Conservation (phyloP, 345 rosid genomes). For the Ceriops zippeliana region DNA sequence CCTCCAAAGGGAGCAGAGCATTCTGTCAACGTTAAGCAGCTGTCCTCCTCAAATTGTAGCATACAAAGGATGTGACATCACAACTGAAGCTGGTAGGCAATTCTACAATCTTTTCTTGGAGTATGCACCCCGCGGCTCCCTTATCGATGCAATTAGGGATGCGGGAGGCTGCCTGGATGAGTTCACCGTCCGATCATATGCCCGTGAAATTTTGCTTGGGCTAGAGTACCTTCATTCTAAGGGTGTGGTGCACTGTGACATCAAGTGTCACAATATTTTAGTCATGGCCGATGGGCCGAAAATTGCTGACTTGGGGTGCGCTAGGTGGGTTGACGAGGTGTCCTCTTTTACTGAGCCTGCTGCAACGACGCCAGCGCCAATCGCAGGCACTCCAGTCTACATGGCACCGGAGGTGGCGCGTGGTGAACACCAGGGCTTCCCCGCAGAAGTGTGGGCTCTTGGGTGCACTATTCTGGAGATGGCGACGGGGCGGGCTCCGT, state of each 20-base stretch:
- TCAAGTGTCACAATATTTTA: conserved; percentile 54
- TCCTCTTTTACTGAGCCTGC: not conserved
- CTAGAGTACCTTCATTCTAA: conserved; percentile 48
- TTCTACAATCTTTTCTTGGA: conserved; percentile 63
- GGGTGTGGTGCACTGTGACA: conserved; percentile 74
- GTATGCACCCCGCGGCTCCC: conserved; percentile 59
- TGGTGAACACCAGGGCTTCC: conserved; percentile 44
- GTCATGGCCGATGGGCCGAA: conserved; percentile 35
- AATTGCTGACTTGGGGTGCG: conserved; percentile 66
- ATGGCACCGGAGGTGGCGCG: conserved; percentile 78
- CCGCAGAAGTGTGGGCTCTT: conserved; percentile 61
- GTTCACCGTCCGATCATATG: conserved; percentile 32
- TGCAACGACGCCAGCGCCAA: not conserved
- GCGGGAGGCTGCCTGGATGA: conserved; percentile 47
- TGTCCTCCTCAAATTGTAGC: conserved; percentile 67
- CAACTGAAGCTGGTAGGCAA: conserved; percentile 45
- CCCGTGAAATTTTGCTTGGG: conserved; percentile 48
- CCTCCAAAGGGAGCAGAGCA: conserved; percentile 36
- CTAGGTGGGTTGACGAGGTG: conserved; percentile 27
- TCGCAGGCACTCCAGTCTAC: conserved; percentile 49
- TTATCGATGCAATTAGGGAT: conserved; percentile 37
- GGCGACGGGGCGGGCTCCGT: conserved; percentile 48
- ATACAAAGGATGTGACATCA: conserved; percentile 56
- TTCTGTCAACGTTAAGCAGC: conserved; percentile 31
- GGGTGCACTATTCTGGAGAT: conserved; percentile 60